Evolutionary conservation across 1,284 basidiomycete genomes (phyloP).

Genomic region (Leccinum solheimii): DNA sequence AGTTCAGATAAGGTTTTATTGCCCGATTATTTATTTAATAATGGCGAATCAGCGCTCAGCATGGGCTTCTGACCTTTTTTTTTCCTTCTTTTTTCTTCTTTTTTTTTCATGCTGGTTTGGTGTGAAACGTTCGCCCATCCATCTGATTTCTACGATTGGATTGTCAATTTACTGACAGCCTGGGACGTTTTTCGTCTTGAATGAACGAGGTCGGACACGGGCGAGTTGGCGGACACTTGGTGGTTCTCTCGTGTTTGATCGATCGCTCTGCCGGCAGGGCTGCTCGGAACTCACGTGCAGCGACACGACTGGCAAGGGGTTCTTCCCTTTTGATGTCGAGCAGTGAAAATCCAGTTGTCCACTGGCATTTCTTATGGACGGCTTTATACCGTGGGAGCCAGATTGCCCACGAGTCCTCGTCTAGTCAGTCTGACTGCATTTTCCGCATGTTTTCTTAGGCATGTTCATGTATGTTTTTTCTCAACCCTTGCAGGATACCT

Average conservation of each 20-base stretch:
- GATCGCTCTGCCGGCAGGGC: slow-evolving; percentile 6
- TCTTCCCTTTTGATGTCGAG: background rate
- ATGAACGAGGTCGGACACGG: slow-evolving; percentile 6
- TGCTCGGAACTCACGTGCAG: background rate
- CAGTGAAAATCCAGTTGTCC: background rate
- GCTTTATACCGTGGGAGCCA: background rate
- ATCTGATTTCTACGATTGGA: slow-evolving; percentile 1
- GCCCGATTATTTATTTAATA: slow-evolving; percentile 17
- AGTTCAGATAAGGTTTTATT: slow-evolving; percentile 27
- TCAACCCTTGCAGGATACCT: background rate
- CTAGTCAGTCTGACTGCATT: background rate
- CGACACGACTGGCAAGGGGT: background rate
- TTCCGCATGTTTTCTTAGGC: slow-evolving; percentile 1
- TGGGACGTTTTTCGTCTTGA: slow-evolving; percentile 10
- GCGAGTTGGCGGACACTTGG: slow-evolving; percentile 6
- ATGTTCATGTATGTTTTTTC: slow-evolving; percentile 2
- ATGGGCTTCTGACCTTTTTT: slow-evolving; percentile 15
- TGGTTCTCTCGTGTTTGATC: slow-evolving; percentile 1
- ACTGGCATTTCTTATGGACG: background rate
- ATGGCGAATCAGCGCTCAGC: slow-evolving; percentile 20
- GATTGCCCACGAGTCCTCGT: background rate
- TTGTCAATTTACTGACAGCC: slow-evolving; percentile 15
- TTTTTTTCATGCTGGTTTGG: background rate
- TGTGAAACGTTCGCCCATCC: slow-evolving; percentile 2
- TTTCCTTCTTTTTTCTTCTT: background rate